Evolutionary conservation across 1,139 yeast genomes (phyloP), one percentile per base, ranked within the genome.

Genomic region (Pichia sp.): DNA sequence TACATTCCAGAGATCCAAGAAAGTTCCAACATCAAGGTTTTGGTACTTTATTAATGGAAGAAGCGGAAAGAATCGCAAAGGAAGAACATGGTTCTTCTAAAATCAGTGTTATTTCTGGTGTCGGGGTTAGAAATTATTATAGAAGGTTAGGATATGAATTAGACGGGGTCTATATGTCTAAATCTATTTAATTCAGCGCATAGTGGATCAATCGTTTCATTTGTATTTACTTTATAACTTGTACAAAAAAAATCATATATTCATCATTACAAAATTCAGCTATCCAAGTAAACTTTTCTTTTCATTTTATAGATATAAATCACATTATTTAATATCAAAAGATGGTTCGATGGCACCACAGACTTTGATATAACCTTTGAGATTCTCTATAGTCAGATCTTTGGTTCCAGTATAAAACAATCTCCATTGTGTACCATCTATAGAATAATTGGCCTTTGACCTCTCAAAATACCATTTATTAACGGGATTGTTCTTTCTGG

Each of bases 11-110:
- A 58, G 99, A 93, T 67, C 99, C 99, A 44, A 79, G 96, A 61
- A 93, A 93, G 67, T 93, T 93, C 72, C 99, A 93, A 72, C 99
- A 93, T 72, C 99, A 94, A 75, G 99, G 99, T 18, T 93, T 93
- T 65, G 99, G 99, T 53, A 91, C 99, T 2, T 74, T 93, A 59
- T 70, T 93, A 48, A 93, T 93, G 99, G 99, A 94, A 68, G 99
- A 93, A 67, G 99, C 99, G 3, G 98, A 90, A 59, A 77, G 97
- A 58, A 93, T 93, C 50, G 95, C 99, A 2, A 77, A 82, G 47
- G 96, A 91, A 62, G 99, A 93, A 66, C 99, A 93, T 65, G 96
- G 97, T 0, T 85, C 96, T 12, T 74, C 76, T 46, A 94, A 94
- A 71, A 85, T 93, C 34, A 83, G 96, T 65, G 99, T 93, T 47